phyloP scores from a whole-genome alignment of 2,329 filamentous ascomycete species.

The Penicillium sp. region DNA sequence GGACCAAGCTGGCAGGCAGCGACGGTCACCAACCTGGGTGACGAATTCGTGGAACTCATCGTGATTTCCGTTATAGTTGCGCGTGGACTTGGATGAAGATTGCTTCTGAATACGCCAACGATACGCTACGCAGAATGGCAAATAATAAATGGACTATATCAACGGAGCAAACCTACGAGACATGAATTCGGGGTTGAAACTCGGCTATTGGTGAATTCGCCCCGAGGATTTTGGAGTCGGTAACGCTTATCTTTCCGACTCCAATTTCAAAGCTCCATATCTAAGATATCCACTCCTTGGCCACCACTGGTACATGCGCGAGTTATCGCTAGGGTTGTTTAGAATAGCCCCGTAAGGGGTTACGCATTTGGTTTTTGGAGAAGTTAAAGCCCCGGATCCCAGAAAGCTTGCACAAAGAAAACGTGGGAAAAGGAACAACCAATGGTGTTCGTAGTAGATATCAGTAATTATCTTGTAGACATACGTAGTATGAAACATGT shows the following conservation, averaged over 20 bases:
- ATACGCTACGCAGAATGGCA: background rate
- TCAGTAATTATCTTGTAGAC: background rate
- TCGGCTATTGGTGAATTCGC: slow-evolving; percentile 1
- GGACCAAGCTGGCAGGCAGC: slow-evolving; percentile 55
- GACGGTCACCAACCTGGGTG: slow-evolving; percentile 9
- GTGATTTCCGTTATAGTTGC: slow-evolving; percentile 1
- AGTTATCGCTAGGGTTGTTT: background rate
- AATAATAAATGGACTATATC: slow-evolving; percentile 3
- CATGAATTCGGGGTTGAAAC: slow-evolving; percentile 5
- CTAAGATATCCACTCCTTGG: background rate
- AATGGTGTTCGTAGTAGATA: slow-evolving; percentile 1
- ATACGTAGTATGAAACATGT: background rate
- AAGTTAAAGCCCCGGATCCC: background rate
- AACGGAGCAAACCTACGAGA: slow-evolving; percentile 1
- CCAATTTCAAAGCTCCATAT: background rate
- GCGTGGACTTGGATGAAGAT: background rate
- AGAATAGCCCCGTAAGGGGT: background rate
- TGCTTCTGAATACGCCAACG: background rate
- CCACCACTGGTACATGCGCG: background rate
- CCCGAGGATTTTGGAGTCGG: background rate
- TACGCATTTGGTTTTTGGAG: background rate
- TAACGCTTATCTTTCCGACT: slow-evolving; percentile 5
- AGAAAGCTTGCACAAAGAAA: slow-evolving; percentile 1
- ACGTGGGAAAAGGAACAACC: background rate
- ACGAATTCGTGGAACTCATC: slow-evolving; percentile 10